Evolutionary conservation across 345 rosid genomes (phyloP).

Genomic region (Rhodomyrtus tomentosa): DNA sequence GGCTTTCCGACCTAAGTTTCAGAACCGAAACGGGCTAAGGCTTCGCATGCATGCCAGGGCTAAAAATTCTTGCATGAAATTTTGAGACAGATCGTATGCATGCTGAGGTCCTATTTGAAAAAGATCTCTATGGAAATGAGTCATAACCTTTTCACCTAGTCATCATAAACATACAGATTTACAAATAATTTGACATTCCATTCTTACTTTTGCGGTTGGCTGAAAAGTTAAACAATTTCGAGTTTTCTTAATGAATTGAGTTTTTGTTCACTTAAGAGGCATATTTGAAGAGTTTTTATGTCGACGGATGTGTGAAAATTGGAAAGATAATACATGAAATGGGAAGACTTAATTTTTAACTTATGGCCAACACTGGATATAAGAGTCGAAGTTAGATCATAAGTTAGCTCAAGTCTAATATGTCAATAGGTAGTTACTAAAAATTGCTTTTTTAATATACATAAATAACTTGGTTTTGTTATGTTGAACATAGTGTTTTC

Average conservation of each 20-base stretch:
- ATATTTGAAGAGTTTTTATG: neutral
- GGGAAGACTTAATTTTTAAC: neutral
- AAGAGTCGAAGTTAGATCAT: neutral
- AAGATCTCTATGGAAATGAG: too few species aligned
- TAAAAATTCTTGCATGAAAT: too few species aligned
- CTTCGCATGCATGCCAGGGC: too few species aligned
- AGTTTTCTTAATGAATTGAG: too few species aligned
- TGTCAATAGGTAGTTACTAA: neutral
- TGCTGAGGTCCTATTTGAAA: too few species aligned
- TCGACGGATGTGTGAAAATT: neutral
- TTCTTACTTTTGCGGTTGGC: too few species aligned
- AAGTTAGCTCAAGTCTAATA: neutral
- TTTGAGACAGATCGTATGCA: too few species aligned
- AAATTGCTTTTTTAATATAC: neutral
- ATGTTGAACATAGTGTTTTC: accelerated
- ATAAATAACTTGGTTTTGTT: accelerated
- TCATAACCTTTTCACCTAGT: too few species aligned
- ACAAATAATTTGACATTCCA: too few species aligned
- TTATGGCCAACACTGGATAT: neutral
- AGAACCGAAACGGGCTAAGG: neutral
- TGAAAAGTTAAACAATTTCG: too few species aligned
- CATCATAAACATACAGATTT: too few species aligned
- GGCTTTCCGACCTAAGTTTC: neutral
- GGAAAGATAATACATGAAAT: neutral
- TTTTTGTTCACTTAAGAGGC: neutral